Evolutionary conservation across 177 flowering plant genomes (phyloP), one percentile per base, ranked within the genome.

Genomic region (Tripterygium wilfordii): DNA sequence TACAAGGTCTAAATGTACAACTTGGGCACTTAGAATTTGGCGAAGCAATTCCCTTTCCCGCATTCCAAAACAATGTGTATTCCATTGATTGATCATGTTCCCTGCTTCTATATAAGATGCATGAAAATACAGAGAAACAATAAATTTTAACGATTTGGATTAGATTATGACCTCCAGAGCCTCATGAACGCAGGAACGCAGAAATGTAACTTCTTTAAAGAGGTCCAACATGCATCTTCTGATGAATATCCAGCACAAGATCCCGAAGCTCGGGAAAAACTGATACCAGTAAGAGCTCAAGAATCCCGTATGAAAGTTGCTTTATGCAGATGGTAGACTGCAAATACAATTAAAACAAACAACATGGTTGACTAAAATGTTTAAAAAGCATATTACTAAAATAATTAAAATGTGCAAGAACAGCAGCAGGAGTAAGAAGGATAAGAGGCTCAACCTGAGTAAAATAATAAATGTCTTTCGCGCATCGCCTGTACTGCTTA

Each of bases 271-370:
- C 98, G 1, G 98, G 98, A 62, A 89, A 88, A 40, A 88, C 41
- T n/a, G 98, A 80, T 35, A 84, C 27, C 33, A 92, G 70, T 37
- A 80, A 12, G 12, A 82, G 79, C 62, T 89, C 98, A 30, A 92
- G 67, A 29, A 74, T 63, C 36, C 79, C 81, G 28, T 77, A 89
- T 4, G 89, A 82, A 47, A 92, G 88, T 77, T 92, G 97, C 79
- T 89, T 89, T 49, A 92, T 51, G 40, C 96, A 92, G 26, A 74
- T 61, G 2, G 79, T 71, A 42, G 98, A 92, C 98, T 92, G 88
- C 73, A 71, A 51, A 33, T 28, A 13, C 36, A 7, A 14, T 15
- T 15, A 17, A 22, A 8, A 49, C 4, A 3, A n/a, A n/a, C n/a
- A n/a, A n/a, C n/a, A n/a, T n/a, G n/a, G n/a, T n/a, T n/a, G n/a